Evolutionary conservation across 2,329 filamentous ascomycete genomes (phyloP).

Genomic region (Alternaria sp.): DNA sequence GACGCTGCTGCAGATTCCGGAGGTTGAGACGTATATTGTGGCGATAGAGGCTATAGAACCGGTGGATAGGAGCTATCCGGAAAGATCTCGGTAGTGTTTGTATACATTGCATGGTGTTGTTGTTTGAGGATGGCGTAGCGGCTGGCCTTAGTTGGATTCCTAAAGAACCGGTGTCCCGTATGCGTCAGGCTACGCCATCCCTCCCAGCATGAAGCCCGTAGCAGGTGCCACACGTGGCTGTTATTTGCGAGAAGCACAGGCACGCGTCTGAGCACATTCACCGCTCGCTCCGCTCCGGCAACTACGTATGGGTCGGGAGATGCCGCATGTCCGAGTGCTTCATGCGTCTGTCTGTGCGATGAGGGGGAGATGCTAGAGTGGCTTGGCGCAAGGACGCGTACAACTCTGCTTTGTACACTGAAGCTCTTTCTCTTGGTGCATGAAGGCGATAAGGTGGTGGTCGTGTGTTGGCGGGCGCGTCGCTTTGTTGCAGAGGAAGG

Average conservation of each 20-base stretch:
- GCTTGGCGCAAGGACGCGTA: neutral
- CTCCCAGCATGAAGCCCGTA: conserved; percentile 17
- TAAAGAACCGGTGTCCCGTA: conserved; percentile 16
- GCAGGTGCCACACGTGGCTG: conserved; percentile 2
- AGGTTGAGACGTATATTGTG: conserved; percentile 1
- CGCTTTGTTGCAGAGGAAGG: neutral
- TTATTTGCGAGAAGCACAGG: conserved; percentile 1
- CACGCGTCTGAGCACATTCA: neutral
- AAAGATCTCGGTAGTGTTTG: neutral
- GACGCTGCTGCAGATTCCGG: neutral
- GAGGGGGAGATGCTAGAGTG: neutral
- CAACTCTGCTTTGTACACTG: neutral
- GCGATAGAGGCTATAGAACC: neutral
- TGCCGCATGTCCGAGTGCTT: conserved; percentile 2
- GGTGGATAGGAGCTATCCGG: neutral
- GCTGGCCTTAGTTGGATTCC: conserved; percentile 10
- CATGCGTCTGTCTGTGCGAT: conserved; percentile 3
- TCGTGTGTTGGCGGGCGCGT: neutral
- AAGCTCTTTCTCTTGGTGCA: neutral
- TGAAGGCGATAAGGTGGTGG: neutral
- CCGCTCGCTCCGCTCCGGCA: conserved; percentile 2
- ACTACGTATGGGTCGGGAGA: neutral
- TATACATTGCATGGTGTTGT: conserved; percentile 8
- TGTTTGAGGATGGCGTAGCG: conserved; percentile 11
- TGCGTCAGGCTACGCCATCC: conserved; percentile 12